These are phyloP conservation scores for Colletotrichum higginsianum DNA, from an alignment of 2,329 filamentous ascomycete genomes.

Conservation along the genomic window DNA sequence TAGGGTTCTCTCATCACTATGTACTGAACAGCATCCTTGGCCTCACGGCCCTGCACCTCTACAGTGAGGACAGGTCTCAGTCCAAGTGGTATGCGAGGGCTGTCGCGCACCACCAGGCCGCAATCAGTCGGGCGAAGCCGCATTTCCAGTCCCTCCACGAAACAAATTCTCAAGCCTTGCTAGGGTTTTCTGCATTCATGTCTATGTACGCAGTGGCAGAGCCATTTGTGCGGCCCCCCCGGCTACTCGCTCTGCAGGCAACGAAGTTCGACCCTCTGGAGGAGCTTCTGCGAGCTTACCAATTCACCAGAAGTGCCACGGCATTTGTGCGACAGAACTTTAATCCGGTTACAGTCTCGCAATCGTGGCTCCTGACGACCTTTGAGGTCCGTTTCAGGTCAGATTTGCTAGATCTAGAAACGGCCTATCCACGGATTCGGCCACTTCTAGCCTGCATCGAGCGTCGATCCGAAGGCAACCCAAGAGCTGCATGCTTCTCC, in stretches of 20 bases:
- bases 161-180: not conserved
- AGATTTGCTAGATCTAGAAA: not conserved
- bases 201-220: not conserved
- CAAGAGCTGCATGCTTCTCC: not conserved
- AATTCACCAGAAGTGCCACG: not conserved
- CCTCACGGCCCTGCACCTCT: not conserved
- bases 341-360: not conserved
- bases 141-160: conserved; percentile 6
- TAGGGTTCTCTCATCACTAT: not conserved
- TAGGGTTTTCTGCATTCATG: not conserved
- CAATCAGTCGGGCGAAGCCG: not conserved
- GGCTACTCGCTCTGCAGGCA: not conserved
- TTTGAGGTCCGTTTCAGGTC: not conserved
- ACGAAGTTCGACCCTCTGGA: not conserved
- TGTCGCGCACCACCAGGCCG: conserved; percentile 15
- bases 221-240: not conserved
- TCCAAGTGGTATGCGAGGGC: conserved; percentile 14
- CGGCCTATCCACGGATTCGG: not conserved
- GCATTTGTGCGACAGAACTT: not conserved
- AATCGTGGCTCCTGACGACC: not conserved
- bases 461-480: not conserved
- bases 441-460: not conserved
- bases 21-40: not conserved
- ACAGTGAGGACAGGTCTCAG: not conserved
- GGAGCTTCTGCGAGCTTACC: not conserved